Conservation (phyloP, 179 eudicot species). For the Beta lomatogona region DNA sequence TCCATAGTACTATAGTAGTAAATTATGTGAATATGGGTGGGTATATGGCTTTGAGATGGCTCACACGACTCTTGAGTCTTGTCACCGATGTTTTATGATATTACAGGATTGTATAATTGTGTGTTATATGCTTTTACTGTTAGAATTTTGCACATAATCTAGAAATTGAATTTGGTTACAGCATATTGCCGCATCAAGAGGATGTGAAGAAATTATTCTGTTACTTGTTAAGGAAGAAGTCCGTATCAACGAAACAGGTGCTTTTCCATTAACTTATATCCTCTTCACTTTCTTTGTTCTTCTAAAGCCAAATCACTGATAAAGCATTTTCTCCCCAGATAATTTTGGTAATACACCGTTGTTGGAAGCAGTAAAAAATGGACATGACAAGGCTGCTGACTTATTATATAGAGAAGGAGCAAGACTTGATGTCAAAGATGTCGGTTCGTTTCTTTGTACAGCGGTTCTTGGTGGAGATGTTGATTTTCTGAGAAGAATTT, state of each 20-base stretch:
- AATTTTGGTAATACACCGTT: constrained; percentile 66
- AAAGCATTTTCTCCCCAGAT: constrained; percentile 38
- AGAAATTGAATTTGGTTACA: constrained; percentile 20
- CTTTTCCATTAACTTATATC: not conserved
- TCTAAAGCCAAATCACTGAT: not conserved
- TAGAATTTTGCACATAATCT: not conserved
- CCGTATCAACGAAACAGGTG: constrained; percentile 51
- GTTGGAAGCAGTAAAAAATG: constrained; percentile 69
- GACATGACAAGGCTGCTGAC: constrained; percentile 63
- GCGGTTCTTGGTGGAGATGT: constrained; percentile 58
- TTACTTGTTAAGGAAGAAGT: constrained; percentile 61
- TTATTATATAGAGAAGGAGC: constrained; percentile 57
- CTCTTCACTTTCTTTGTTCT: not conserved
- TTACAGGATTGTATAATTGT: not conserved
- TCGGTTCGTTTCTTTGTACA: constrained; percentile 60
- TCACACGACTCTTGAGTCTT: not conserved
- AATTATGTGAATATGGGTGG: not conserved
- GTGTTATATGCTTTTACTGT: not conserved
- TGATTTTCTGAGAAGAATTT: constrained; percentile 49
- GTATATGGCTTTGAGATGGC: not conserved
- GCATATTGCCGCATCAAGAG: constrained; percentile 82
- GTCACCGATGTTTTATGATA: not conserved
- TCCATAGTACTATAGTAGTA: too few species aligned
- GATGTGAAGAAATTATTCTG: constrained; percentile 52
- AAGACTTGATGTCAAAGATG: constrained; percentile 44